phyloP scores from a whole-genome alignment of 2,329 filamentous ascomycete species.

The Aspergillus tamarii region DNA sequence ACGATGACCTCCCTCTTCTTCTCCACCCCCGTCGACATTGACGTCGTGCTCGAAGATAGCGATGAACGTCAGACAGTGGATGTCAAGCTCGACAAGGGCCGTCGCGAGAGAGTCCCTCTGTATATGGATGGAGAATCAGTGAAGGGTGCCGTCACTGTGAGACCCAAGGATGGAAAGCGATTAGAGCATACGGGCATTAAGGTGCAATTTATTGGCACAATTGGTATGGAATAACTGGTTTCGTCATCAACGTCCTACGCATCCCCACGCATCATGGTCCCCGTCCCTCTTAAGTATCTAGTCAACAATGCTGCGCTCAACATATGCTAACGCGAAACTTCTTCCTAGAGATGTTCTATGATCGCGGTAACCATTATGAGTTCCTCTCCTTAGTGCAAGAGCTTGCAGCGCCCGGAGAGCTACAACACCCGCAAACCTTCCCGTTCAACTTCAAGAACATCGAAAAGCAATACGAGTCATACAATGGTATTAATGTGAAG shows the following conservation, averaged over 20 bases:
- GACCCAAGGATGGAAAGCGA: slow-evolving; percentile 97
- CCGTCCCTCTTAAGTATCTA: not conserved
- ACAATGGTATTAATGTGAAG: slow-evolving; percentile 99
- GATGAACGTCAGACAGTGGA: slow-evolving; percentile 95
- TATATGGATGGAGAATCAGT: slow-evolving; percentile 99
- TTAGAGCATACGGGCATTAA: slow-evolving; percentile 99
- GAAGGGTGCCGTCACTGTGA: slow-evolving; percentile 90
- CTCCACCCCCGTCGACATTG: slow-evolving; percentile 97
- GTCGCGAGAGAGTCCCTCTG: slow-evolving; percentile 92
- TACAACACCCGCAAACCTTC: slow-evolving; percentile 97
- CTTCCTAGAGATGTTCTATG: slow-evolving; percentile 97
- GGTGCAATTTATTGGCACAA: slow-evolving; percentile 98
- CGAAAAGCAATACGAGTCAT: slow-evolving; percentile 99
- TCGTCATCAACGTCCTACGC: not conserved
- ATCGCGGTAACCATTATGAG: slow-evolving; percentile 98
- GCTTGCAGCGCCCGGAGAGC: slow-evolving; percentile 92
- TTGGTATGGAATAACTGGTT: slow-evolving; percentile 62
- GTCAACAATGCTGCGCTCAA: not conserved
- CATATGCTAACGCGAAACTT: slow-evolving; percentile 13
- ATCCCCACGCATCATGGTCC: not conserved
- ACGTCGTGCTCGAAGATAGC: slow-evolving; percentile 93
- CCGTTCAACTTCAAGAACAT: slow-evolving; percentile 99
- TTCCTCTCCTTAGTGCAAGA: slow-evolving; percentile 97
- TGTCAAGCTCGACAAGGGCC: slow-evolving; percentile 97
- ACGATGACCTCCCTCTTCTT: slow-evolving; percentile 98